Evolutionary conservation across 345 rosid genomes (phyloP), one percentile per base, ranked within the genome.

Genomic region (Diplotaxis tenuifolia): DNA sequence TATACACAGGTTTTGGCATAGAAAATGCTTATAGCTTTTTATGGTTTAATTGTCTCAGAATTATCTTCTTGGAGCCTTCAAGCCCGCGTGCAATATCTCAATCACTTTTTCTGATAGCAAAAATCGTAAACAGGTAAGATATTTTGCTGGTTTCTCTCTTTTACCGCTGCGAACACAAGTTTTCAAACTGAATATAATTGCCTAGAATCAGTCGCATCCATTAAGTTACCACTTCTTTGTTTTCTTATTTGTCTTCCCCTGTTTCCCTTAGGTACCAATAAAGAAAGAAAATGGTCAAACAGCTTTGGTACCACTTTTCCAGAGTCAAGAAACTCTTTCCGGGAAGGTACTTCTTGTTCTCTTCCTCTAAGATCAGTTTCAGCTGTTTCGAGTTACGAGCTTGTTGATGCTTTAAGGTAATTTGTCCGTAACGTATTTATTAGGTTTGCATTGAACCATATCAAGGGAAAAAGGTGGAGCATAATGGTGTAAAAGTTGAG

Each of bases 211-310:
- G 4, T 47, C 21, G 4, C 20, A 15, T 47, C 1, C 54, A 47
- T 7, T 47, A 45, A n/a, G n/a, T n/a, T n/a, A n/a, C n/a, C n/a
- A n/a, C n/a, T n/a, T n/a, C n/a, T n/a, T n/a, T n/a, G n/a, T n/a
- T 65, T 47, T 29, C n/a, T 12, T 49, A 0, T 20, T 50, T n/a
- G n/a, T n/a, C n/a, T n/a, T n/a, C n/a, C 19, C 60, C 62, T 70
- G 52, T 61, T 57, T 69, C 20, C 27, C 11, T 1, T 72, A 92
- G 99, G 94, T 95, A 60, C 90, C 98, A 0, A 20, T 85, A 76
- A 95, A 95, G 90, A 95, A 89, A 87, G 98, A 92, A 82, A 92
- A 87, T 80, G 98, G 99, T 20, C 98, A 90, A 75, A 87, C 88
- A 5, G 84, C 79, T 67, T 72, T 83, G 88, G 86, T 90, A 36